Conservation (phyloP, 2,329 filamentous ascomycete genomes). For the Apiospora koreana region DNA sequence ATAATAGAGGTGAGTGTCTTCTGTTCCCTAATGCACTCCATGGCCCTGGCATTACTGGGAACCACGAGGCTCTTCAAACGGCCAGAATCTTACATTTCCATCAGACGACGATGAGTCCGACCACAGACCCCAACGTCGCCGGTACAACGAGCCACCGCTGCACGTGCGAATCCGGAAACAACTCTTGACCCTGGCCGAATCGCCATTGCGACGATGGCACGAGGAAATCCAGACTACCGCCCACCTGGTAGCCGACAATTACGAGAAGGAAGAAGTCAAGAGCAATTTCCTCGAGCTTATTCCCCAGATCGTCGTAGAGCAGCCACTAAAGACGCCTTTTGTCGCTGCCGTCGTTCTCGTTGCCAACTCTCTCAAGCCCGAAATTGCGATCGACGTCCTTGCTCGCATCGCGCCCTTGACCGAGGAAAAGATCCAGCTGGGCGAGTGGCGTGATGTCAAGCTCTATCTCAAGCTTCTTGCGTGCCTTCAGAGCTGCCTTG, state of each 20-base stretch:
- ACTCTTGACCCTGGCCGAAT: constrained; percentile 79
- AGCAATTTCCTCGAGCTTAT: constrained; percentile 72
- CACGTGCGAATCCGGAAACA: constrained; percentile 75
- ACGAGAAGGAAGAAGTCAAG: constrained; percentile 80
- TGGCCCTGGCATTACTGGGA: neutral
- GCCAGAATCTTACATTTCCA: neutral
- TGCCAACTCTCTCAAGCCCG: constrained; percentile 75
- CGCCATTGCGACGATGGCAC: constrained; percentile 73
- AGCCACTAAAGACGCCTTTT: constrained; percentile 97
- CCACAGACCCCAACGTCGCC: constrained; percentile 70
- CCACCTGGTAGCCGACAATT: constrained; percentile 76
- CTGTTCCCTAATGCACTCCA: neutral
- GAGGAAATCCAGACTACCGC: constrained; percentile 78
- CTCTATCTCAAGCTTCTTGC: constrained; percentile 85
- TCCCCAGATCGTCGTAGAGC: constrained; percentile 79
- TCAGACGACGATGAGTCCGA: constrained; percentile 77
- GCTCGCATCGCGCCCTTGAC: constrained; percentile 59
- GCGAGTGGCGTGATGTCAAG: constrained; percentile 90
- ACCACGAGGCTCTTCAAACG: neutral
- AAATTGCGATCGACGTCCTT: constrained; percentile 73
- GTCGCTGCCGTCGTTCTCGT: constrained; percentile 81
- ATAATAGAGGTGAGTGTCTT: constrained; percentile 66
- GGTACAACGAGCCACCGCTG: constrained; percentile 70
- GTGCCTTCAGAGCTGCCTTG: constrained; percentile 78
- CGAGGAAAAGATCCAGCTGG: constrained; percentile 68